Base-by-base conservation (phyloP, 2,329 filamentous ascomycete species). In the Penicillium digitatum region DNA sequence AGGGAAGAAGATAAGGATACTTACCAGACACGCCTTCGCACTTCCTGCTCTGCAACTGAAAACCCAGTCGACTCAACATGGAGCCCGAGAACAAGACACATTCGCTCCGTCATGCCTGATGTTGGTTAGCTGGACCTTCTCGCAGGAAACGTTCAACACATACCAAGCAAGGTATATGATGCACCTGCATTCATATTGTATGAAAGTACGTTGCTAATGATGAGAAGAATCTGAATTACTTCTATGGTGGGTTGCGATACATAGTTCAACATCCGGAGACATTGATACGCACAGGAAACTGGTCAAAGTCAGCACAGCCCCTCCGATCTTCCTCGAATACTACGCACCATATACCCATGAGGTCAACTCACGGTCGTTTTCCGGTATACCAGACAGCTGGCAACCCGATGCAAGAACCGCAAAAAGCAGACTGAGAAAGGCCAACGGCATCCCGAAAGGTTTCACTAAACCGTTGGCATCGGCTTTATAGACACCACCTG, bases 161-260 rank as follows among this genome's bases (percentile, higher is more conserved):
- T 61, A 75, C 77, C 81, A 29, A 83, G 80, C 46, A 86, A 68
- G 39, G 82, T 82, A 76, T 85, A 86, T 10, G 83, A 81, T 27
- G 83, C 82, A 9, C 83, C 83, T 16, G 83, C 82, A 57, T 86
- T 86, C 81, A 83, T 84, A 62, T 83, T 84, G 66, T 84, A 83
- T 1, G 81, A 82, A 37, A 84, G 76, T 48, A 83, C 83, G 66
- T 84, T 84, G 59, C 82, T 81, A 27, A 86, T 82, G 26, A 86
- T 81, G 20, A 86, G 73, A 35, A 86, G 75, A 1, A 82, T 81
- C 64, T 86, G 82, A 49, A 86, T 83, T 47, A 79, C 82, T 60
- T 85, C 82, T 32, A 85, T 67, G 14, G 79, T 81, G 29, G 82
- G 81, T 60, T 83, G 80, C 2, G 83, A 84, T 8, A 86, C 72